Evolutionary conservation across 148 eudicot genomes (phyloP).

Genomic region (Chenopodium berlandieri): DNA sequence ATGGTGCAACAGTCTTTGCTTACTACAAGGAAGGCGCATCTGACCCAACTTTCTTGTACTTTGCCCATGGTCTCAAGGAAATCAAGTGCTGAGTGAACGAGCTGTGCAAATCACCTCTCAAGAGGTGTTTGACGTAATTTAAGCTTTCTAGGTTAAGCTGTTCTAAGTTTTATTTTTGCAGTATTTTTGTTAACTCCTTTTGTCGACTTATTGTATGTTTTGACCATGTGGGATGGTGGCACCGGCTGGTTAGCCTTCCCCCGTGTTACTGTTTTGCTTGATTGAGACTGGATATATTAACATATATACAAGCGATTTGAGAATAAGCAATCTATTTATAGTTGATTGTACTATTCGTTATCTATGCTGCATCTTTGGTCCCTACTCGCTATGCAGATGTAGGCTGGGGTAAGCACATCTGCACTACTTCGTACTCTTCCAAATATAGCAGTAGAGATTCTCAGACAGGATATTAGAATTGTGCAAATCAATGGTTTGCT

Average conservation of each 20-base stretch:
- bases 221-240: slow-evolving; percentile 5
- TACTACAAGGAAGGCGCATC: slow-evolving; percentile 56
- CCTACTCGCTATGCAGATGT: too few relatives aligned
- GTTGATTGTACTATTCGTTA: too few relatives aligned
- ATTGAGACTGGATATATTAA: slow-evolving; percentile 13
- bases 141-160: slow-evolving; percentile 1
- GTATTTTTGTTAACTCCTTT: background rate
- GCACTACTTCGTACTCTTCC: too few relatives aligned
- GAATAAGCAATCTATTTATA: background rate
- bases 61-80: slow-evolving; percentile 48
- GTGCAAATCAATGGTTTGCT: background rate
- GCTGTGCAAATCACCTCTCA: background rate
- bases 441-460: background rate
- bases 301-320: background rate
- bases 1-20: slow-evolving; percentile 38
- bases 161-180: background rate
- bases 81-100: slow-evolving; percentile 38
- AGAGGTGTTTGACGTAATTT: background rate
- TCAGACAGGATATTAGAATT: background rate
- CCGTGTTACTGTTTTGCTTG: slow-evolving; percentile 9
- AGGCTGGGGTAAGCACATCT: too few relatives aligned
- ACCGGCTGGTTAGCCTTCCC: background rate
- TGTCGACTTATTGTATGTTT: background rate
- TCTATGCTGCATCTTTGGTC: too few relatives aligned
- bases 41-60: slow-evolving; percentile 56